Base-by-base conservation (phyloP, 805 yeast species). In the Metschnikowia orientalis region DNA sequence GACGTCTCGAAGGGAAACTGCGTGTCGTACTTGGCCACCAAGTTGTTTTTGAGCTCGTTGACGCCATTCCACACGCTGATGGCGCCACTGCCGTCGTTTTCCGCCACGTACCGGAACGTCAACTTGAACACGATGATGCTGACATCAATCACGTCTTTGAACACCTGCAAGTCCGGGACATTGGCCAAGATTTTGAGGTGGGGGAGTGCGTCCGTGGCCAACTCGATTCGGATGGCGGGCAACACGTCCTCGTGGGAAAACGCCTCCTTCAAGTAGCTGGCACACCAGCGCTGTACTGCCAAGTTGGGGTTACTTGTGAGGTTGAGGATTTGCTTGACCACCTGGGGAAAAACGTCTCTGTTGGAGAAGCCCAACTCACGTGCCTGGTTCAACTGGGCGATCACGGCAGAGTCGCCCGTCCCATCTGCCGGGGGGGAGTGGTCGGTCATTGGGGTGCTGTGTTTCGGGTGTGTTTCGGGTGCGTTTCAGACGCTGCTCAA, bases 21-120 rank as follows among this genome's bases (percentile, higher is more conserved):
- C 3, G 75, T 54, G 14, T 69, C 73, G 77, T 86, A 85, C 37
- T 76, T 69, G 7, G 66, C 57, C n/a, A 83, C 54, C n/a, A 86
- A 63, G 20, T 61, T 62, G 18, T 63, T 62, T 56, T 83, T 85
- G 47, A 89, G 57, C 5, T 64, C 68, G 10, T 63, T 54, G 40
- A 84, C 48, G 28, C 68, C 64, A 16, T 60, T 53, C 95, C 95
- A 87, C 13, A 60, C 46, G n/a, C 45, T 52, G 12, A 26, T 26
- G 8, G 32, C 32, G 31, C 47, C 47, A 38, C 65, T 57, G 20
- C 71, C 69, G 34, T 73, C 75, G 38, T 61, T 61, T n/a, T 68
- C 66, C 7, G 70, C 66, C 35, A 72, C 66, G 35, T 62, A 62
- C 27, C 54, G 51, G 45, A 73, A 73, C 5, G 71, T 65, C 17